Conservation (phyloP, 2,329 filamentous ascomycete genomes). For the Elsinoe australis region DNA sequence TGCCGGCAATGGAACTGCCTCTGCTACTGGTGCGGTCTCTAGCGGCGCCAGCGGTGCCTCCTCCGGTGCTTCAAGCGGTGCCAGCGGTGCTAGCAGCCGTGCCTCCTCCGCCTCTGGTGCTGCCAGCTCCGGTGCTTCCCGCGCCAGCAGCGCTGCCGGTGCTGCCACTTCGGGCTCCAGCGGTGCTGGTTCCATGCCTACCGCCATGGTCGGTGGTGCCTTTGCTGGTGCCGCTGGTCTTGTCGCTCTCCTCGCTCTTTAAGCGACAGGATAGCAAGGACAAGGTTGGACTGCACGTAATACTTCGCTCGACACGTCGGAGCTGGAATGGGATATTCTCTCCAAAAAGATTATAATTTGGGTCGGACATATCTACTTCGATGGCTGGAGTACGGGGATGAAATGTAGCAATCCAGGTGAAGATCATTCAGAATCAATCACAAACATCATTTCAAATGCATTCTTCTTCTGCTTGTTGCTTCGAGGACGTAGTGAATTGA, state of each 20-base stretch:
- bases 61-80: neutral
- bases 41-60: constrained; percentile 11
- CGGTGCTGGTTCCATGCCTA: constrained; percentile 30
- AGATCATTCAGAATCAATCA: too few relatives aligned
- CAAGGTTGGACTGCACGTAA: neutral
- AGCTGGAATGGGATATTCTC: neutral
- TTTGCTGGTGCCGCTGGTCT: constrained; percentile 37
- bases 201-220: constrained; percentile 34
- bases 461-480: too few relatives aligned
- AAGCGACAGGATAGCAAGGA: constrained; percentile 21
- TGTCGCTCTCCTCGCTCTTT: constrained; percentile 38
- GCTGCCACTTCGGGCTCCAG: constrained; percentile 19
- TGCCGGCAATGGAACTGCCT: constrained; percentile 12
- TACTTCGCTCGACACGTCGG: neutral
- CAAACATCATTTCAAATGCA: too few relatives aligned
- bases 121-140: constrained; percentile 17
- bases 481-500: too few relatives aligned
- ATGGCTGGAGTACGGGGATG: constrained; percentile 4
- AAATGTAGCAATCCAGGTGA: too few relatives aligned
- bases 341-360: constrained; percentile 4
- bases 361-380: constrained; percentile 1
- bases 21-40: neutral
- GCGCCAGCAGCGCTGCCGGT: neutral
- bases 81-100: neutral
- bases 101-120: constrained; percentile 18